Evolutionary conservation across 306 rosid species (phyloP), one percentile per base, ranked within the genome.

Genomic region (Neltuma alba): DNA sequence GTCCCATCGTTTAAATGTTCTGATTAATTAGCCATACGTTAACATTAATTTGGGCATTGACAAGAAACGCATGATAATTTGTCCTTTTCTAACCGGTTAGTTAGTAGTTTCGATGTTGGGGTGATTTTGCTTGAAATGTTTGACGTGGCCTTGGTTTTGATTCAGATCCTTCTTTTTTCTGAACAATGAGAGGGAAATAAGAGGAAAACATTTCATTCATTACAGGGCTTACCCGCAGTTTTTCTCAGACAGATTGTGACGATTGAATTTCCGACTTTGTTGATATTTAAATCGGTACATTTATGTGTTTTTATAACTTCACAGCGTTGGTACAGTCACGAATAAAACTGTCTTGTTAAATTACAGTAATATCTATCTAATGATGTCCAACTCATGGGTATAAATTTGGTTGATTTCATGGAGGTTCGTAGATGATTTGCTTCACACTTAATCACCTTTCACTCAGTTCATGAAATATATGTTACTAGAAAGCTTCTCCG

Each of bases 1-100:
- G 58, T 82, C 75, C 74, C 84, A 70, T 47, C 50, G 18, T 52
- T 69, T 45, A 44, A 48, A 65, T 80, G 77, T 36, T 78, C 66
- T 74, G 78, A 74, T 61, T 81, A 60, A 67, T 37, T 65, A 21
- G 65, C 3, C 60, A 60, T 67, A 55, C 5, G 6, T 36, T 36
- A 20, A 36, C 36, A 54, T 36, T 64, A 41, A 66, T 70, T 27
- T 66, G 44, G 63, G 18, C 37, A 62, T 48, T 72, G 60, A 18
- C 54, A 42, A 55, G 73, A 74, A 34, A 74, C 42, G 57, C 30
- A 15, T 57, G 40, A 38, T 52, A 36, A 12, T 21, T 66, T 11
- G 4, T 6, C n/a, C 38, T 15, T 38, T 25, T 38, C 78, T 57
- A 34, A 52, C 66, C 2, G 48, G 55, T 57, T 58, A 57, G 9